Evolutionary conservation across 2,329 filamentous ascomycete genomes (phyloP), one percentile per base, ranked within the genome.

Genomic region (Lizonia empirigonia): DNA sequence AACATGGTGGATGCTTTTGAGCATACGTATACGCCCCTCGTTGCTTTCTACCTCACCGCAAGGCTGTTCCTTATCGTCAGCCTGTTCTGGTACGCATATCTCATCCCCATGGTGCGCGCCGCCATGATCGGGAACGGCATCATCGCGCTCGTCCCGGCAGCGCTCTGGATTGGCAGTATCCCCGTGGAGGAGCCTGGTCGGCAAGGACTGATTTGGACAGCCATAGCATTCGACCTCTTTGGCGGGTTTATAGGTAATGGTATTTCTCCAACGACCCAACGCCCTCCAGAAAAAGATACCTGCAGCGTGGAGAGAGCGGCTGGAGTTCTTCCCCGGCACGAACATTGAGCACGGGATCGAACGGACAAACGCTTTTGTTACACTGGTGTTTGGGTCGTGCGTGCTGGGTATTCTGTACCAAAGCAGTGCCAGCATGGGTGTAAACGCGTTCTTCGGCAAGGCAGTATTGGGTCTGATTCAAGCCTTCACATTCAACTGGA

Each of bases 321-420:
- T 85, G 50, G 83, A 86, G 55, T 86, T 85, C 66, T 81, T 78
- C 44, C 85, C 83, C 2, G 83, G 82, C 0, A 74, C 83, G 37
- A 87, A 86, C 58, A 87, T 87, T 56, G 85, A 87, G 69, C 85
- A 88, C 67, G 80, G 82, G 46, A 82, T 84, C 4, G 85, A 87
- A 67, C 75, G 85, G 6, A 87, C 82, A 23, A 83, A 82, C 49
- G 84, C 84, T 0, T 88, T 87, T 61, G 82, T 87, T 0, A 82
- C 83, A 0, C 73, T 87, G 2, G 84, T 88, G 1, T 82, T 87
- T 58, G 85, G 85, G 13, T 86, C 86, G 58, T 83, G 80, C 1
- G 84, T 87, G 19, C 78, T 87, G 22, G 83, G 80, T 0, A 74
- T 86, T 27, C 72, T 86, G 32, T 86, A 83, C 63, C 84, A 86